phyloP scores from a whole-genome alignment of 805 yeast species.

The Nakazawaea holstii region DNA sequence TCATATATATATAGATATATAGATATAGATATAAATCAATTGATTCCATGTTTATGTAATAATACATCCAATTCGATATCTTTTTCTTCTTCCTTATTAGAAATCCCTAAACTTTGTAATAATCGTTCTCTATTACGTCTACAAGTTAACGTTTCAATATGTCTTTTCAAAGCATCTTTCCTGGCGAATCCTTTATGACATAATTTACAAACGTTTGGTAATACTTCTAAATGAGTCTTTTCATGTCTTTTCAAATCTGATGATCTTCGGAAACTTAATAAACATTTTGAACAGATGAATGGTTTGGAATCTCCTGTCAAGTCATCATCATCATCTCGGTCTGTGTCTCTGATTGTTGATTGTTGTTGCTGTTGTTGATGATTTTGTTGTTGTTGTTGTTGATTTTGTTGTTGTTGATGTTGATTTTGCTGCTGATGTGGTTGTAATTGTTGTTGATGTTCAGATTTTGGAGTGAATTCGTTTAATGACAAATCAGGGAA shows the following conservation, averaged over 20 bases:
- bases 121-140: constrained; percentile 60
- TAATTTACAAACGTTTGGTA: constrained; percentile 68
- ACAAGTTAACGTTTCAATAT: constrained; percentile 70
- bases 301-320: constrained; percentile 25
- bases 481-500: constrained; percentile 40
- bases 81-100: constrained; percentile 2
- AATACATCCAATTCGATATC: constrained; percentile 4
- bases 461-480: constrained; percentile 20
- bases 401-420: constrained; percentile 10
- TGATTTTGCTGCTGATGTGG: not conserved
- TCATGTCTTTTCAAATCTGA: constrained; percentile 72
- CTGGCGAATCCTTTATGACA: constrained; percentile 85
- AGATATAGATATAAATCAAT: not conserved
- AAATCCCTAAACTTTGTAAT: constrained; percentile 25
- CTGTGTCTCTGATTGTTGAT: not conserved
- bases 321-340: not conserved
- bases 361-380: not conserved
- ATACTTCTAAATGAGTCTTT: constrained; percentile 63
- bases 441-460: constrained; percentile 12
- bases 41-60: constrained; percentile 1
- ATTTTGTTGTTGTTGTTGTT: constrained; percentile 4
- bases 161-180: constrained; percentile 77
- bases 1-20: not conserved
- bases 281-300: constrained; percentile 55
- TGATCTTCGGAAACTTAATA: constrained; percentile 58